phyloP scores from a whole-genome alignment of 2,329 filamentous ascomycete genomes.

The Catunica adiposa region DNA sequence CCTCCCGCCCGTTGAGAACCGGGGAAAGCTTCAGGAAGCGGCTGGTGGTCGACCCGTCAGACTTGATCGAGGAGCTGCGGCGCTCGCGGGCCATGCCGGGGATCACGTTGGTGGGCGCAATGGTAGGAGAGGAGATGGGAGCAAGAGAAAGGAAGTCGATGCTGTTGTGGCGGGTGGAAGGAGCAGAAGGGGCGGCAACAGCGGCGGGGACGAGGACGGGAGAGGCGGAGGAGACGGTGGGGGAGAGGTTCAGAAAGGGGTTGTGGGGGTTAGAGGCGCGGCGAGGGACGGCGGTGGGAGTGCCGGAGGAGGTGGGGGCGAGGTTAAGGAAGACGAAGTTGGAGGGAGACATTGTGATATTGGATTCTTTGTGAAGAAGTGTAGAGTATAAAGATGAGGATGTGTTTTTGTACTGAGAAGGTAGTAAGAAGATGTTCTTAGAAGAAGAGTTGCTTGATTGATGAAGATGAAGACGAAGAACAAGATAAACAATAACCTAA shows the following conservation, averaged over 20 bases:
- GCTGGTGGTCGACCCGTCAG: slow-evolving; percentile 19
- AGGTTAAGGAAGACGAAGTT: slow-evolving; percentile 13
- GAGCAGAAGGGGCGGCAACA: slow-evolving; percentile 31
- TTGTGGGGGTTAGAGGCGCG: background rate
- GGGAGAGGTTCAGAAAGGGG: slow-evolving; percentile 40
- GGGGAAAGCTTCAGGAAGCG: slow-evolving; percentile 41
- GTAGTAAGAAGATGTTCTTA: background rate
- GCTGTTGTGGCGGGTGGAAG: slow-evolving; percentile 17
- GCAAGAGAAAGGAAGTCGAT: slow-evolving; percentile 15
- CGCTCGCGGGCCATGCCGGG: slow-evolving; percentile 20
- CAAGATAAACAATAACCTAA: background rate
- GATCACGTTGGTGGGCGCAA: slow-evolving; percentile 17
- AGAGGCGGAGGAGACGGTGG: slow-evolving; percentile 39
- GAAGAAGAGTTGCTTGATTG: background rate
- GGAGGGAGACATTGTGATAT: slow-evolving; percentile 9
- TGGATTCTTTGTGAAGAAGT: background rate
- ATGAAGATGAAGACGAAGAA: background rate
- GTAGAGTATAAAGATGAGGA: background rate
- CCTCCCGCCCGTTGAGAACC: slow-evolving; percentile 45
- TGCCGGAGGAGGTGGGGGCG: slow-evolving; percentile 10
- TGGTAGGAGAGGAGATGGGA: slow-evolving; percentile 5
- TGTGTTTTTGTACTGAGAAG: background rate
- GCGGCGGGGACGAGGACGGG: slow-evolving; percentile 32
- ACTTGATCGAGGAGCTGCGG: slow-evolving; percentile 40
- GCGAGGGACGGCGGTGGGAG: background rate